These are phyloP conservation scores for Cryphonectria radicalis DNA, from an alignment of 2,329 filamentous ascomycete genomes.

Conservation along the genomic window DNA sequence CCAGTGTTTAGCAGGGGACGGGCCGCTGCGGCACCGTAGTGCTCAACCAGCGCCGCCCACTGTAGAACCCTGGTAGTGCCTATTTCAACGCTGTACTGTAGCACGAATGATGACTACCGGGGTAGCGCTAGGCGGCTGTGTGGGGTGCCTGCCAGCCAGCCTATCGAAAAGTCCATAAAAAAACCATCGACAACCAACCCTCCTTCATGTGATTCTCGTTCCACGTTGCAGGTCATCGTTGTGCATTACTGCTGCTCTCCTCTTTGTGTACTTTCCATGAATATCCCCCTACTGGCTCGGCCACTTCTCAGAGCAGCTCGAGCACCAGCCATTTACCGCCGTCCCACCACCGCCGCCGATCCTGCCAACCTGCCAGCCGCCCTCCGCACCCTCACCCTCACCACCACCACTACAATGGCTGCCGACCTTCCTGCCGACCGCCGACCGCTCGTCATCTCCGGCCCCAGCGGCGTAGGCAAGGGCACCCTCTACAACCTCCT, in stretches of 20 bases:
- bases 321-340: neutral
- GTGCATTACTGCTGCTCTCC: neutral
- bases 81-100: neutral
- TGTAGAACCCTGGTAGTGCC: neutral
- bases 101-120: neutral
- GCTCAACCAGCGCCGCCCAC: neutral
- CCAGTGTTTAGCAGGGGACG: neutral
- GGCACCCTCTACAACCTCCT: slow-evolving; percentile 77
- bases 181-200: neutral
- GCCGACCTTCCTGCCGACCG: slow-evolving; percentile 48
- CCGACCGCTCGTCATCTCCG: slow-evolving; percentile 76
- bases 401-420: slow-evolving; percentile 21
- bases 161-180: neutral
- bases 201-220: neutral
- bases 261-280: slow-evolving; percentile 8
- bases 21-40: neutral
- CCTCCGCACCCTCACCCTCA: neutral
- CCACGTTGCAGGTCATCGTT: neutral
- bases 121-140: neutral
- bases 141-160: neutral
- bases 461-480: slow-evolving; percentile 80
- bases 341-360: neutral
- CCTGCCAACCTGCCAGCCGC: neutral
- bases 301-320: slow-evolving; percentile 18
- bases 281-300: slow-evolving; percentile 15